A percentile compares a stretch with the other conserved stretches of the same genome.
phyloP scores from a whole-genome alignment of 2,329 filamentous ascomycete genomes.

The Colletotrichum gloeosporioides region DNA sequence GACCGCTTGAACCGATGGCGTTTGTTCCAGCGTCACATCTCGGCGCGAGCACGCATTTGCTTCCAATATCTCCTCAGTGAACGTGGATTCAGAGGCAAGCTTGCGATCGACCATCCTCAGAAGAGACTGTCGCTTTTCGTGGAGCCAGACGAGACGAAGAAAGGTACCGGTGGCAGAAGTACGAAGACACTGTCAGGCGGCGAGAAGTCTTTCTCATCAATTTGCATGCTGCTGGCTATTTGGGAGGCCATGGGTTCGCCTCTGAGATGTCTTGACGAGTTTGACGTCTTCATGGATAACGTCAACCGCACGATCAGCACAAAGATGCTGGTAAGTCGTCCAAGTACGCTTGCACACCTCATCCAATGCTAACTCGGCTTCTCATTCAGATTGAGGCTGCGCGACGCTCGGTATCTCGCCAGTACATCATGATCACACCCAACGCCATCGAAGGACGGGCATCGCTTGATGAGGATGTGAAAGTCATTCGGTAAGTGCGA shows the following conservation, averaged over 20 bases:
- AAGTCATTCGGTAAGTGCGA: slow-evolving; percentile 70
- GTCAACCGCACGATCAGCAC: slow-evolving; percentile 94
- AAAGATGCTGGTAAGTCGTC: slow-evolving; percentile 80
- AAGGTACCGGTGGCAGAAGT: slow-evolving; percentile 73
- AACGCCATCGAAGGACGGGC: slow-evolving; percentile 75
- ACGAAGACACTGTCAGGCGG: slow-evolving; percentile 94
- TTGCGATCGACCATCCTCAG: slow-evolving; percentile 78
- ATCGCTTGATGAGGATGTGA: slow-evolving; percentile 71
- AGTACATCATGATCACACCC: slow-evolving; percentile 96
- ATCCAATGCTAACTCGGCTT: not conserved
- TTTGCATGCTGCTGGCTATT: slow-evolving; percentile 88
- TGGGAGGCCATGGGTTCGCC: slow-evolving; percentile 99
- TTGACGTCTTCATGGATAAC: slow-evolving; percentile 99
- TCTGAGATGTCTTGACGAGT: slow-evolving; percentile 94
- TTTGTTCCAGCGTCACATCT: slow-evolving; percentile 83
- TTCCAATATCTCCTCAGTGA: slow-evolving; percentile 91
- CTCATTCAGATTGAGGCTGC: slow-evolving; percentile 75
- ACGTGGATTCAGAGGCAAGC: slow-evolving; percentile 83
- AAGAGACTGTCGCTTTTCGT: slow-evolving; percentile 80
- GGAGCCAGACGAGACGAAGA: slow-evolving; percentile 72
- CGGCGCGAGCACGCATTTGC: slow-evolving; percentile 81
- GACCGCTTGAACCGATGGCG: slow-evolving; percentile 79
- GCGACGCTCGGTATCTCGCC: slow-evolving; percentile 83
- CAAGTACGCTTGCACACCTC: not conserved
- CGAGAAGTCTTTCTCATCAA: slow-evolving; percentile 97